phyloP scores from a whole-genome alignment of 192 early-diverging fungal genomes.

The Linnemannia elongata region DNA sequence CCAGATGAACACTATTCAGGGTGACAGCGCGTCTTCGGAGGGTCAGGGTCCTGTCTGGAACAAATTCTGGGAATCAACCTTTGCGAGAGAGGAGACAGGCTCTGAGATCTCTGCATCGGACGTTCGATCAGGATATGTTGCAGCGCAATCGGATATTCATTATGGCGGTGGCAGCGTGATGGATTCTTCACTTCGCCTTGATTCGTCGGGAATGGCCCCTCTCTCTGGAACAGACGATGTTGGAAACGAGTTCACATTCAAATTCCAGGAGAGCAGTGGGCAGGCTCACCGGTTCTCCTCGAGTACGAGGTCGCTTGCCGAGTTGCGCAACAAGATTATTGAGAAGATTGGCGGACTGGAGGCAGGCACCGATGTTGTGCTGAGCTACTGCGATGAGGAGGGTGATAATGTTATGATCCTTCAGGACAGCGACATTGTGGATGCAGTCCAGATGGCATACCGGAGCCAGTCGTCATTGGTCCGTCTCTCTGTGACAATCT shows the following conservation, averaged over 20 bases:
- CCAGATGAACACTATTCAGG: slow-evolving; percentile 73
- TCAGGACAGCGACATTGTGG: slow-evolving; percentile 80
- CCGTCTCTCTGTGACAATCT: slow-evolving; percentile 41
- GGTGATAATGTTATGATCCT: slow-evolving; percentile 84
- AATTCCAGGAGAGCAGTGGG: slow-evolving; percentile 69
- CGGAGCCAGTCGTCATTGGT: slow-evolving; percentile 48
- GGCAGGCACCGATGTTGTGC: slow-evolving; percentile 24
- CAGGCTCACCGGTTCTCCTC: slow-evolving; percentile 79
- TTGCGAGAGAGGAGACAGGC: slow-evolving; percentile 52
- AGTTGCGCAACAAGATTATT: slow-evolving; percentile 67
- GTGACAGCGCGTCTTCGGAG: slow-evolving; percentile 28
- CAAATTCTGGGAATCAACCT: slow-evolving; percentile 60
- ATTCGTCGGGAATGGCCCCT: slow-evolving; percentile 17
- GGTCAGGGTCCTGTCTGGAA: slow-evolving; percentile 60
- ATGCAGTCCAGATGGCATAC: slow-evolving; percentile 83
- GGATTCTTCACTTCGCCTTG: slow-evolving; percentile 27
- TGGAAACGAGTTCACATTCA: slow-evolving; percentile 67
- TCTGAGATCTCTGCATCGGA: slow-evolving; percentile 54
- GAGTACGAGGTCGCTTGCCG: slow-evolving; percentile 60
- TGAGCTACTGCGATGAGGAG: slow-evolving; percentile 90
- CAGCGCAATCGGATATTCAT: slow-evolving; percentile 37
- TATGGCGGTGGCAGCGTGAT: slow-evolving; percentile 33
- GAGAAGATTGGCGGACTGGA: slow-evolving; percentile 65
- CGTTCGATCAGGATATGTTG: slow-evolving; percentile 21
- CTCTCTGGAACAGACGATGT: slow-evolving; percentile 29